These are phyloP conservation scores for Hyaloscypha hepaticicola DNA, from an alignment of 495 filamentous ascomycete genomes.

Conservation along the genomic window DNA sequence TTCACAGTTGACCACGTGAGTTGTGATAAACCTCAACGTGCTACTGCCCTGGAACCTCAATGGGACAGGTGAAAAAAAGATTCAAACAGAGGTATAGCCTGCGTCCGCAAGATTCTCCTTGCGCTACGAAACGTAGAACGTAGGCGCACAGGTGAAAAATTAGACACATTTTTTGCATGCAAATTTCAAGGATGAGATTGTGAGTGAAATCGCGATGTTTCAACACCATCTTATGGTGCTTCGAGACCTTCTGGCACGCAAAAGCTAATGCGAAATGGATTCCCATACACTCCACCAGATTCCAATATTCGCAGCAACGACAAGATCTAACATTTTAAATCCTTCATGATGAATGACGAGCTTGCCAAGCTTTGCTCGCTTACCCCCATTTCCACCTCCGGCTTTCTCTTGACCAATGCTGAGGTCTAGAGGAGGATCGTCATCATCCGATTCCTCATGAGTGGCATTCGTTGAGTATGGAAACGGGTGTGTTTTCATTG, in stretches of 20 bases:
- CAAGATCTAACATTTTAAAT: conserved; percentile 90
- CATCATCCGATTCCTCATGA: conserved; percentile 35
- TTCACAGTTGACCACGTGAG: background rate
- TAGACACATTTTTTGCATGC: too few relatives aligned
- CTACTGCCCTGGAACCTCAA: background rate
- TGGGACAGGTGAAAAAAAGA: background rate
- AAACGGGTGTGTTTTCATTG: background rate
- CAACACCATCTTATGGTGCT: background rate
- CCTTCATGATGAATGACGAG: conserved; percentile 88
- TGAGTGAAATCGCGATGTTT: background rate
- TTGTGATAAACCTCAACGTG: background rate
- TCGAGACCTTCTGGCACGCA: background rate
- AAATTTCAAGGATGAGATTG: background rate
- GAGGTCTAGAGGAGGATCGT: conserved; percentile 59
- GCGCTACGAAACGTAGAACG: too few relatives aligned
- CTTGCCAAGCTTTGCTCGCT: conserved; percentile 89
- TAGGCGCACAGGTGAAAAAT: too few relatives aligned
- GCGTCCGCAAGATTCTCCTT: too few relatives aligned
- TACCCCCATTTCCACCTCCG: conserved; percentile 79
- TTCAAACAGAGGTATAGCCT: too few relatives aligned
- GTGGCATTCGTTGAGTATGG: background rate
- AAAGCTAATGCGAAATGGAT: conserved; percentile 22
- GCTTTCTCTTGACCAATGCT: conserved; percentile 73
- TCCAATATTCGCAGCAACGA: conserved; percentile 86
- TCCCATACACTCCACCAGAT: conserved; percentile 94